Evolutionary conservation across 2,329 filamentous ascomycete species (phyloP).

Genomic region (Alternaria viburni): DNA sequence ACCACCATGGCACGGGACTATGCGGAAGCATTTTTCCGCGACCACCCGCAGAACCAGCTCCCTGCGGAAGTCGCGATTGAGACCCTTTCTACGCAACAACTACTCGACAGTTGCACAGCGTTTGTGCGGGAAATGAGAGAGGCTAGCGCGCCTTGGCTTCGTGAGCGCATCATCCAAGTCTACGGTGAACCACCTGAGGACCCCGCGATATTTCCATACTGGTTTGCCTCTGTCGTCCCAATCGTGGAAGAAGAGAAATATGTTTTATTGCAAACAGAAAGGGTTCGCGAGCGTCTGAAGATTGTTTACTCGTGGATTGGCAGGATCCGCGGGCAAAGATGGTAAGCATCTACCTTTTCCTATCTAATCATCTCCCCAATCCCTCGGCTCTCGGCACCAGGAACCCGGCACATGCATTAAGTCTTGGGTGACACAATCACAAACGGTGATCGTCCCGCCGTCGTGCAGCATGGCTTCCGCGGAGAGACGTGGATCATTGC

Average conservation of each 20-base stretch:
- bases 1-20: slow-evolving; percentile 52
- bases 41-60: slow-evolving; percentile 34
- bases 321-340: slow-evolving; percentile 72
- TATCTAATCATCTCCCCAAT: neutral
- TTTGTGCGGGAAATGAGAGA: slow-evolving; percentile 74
- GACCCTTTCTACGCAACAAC: slow-evolving; percentile 70
- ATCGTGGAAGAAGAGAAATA: slow-evolving; percentile 82
- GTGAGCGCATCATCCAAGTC: slow-evolving; percentile 71
- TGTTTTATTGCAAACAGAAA: slow-evolving; percentile 71
- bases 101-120: slow-evolving; percentile 69
- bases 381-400: slow-evolving; percentile 4
- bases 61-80: slow-evolving; percentile 51
- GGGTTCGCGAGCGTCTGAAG: slow-evolving; percentile 81
- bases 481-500: slow-evolving; percentile 3
- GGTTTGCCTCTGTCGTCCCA: slow-evolving; percentile 84
- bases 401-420: neutral
- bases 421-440: neutral
- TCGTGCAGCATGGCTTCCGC: slow-evolving; percentile 3
- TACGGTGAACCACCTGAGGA: slow-evolving; percentile 81
- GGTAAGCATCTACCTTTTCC: slow-evolving; percentile 60
- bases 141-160: slow-evolving; percentile 75
- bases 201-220: slow-evolving; percentile 82
- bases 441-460: slow-evolving; percentile 18
- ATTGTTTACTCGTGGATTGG: slow-evolving; percentile 81
- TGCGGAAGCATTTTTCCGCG: slow-evolving; percentile 45